These are phyloP conservation scores for Cercospora beticola DNA, from an alignment of 2,329 filamentous ascomycete species.

Conservation along the genomic window DNA sequence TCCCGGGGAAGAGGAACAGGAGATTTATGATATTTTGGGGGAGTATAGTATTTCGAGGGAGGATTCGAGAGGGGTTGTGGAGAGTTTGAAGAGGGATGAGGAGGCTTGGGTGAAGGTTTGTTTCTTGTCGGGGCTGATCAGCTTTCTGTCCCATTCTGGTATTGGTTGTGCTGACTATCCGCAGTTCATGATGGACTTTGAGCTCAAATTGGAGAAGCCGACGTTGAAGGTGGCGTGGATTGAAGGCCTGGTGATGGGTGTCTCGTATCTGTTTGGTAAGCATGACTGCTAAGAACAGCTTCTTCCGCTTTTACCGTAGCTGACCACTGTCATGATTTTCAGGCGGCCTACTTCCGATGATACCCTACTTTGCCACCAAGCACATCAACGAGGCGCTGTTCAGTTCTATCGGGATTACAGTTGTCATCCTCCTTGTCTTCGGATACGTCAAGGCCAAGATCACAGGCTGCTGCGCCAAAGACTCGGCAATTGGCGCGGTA, in stretches of 20 bases:
- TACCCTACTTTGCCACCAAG: constrained; percentile 52
- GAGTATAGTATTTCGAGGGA: constrained; percentile 51
- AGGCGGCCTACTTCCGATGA: constrained; percentile 48
- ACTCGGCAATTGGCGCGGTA: constrained; percentile 35
- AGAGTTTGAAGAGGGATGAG: constrained; percentile 51
- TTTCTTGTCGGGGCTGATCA: not conserved
- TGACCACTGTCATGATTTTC: not conserved
- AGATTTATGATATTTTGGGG: constrained; percentile 48
- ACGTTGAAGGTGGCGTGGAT: constrained; percentile 49
- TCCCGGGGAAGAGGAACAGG: constrained; percentile 45
- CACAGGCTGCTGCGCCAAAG: constrained; percentile 31
- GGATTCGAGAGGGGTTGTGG: constrained; percentile 49
- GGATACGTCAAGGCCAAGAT: constrained; percentile 51
- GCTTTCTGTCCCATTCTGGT: not conserved
- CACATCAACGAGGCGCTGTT: constrained; percentile 45
- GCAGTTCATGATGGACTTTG: constrained; percentile 62
- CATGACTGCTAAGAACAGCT: not conserved
- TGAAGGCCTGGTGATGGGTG: constrained; percentile 44
- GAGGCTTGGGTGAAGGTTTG: constrained; percentile 49
- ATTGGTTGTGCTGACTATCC: not conserved
- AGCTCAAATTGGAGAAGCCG: constrained; percentile 51
- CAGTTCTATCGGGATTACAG: constrained; percentile 54
- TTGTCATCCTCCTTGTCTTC: constrained; percentile 51
- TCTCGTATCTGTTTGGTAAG: constrained; percentile 41
- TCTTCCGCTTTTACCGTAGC: not conserved